A percentile compares a stretch with the other conserved stretches of the same genome.
phyloP scores from a whole-genome alignment of 208 protist species.

The Acanthamoeba castellanii region DNA sequence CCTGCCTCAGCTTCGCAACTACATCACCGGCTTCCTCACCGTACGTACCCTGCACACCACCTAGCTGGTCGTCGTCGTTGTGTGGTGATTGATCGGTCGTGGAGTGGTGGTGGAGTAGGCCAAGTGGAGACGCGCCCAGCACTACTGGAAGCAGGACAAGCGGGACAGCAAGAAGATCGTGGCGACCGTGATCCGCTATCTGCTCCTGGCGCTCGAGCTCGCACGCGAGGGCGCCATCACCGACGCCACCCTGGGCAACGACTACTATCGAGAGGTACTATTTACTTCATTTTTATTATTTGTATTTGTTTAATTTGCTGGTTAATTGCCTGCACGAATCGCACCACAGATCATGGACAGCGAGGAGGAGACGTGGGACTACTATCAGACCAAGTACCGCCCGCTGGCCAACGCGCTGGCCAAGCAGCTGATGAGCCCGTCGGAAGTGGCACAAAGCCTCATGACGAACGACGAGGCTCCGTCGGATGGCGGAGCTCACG shows the following conservation, averaged over 20 bases:
- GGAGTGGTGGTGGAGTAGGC: not conserved
- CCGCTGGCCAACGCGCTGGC: not conserved
- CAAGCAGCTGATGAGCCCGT: slow-evolving; percentile 7
- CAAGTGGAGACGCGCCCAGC: slow-evolving; percentile 46
- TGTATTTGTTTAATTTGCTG: not conserved
- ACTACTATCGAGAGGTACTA: slow-evolving; percentile 26
- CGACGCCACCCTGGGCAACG: slow-evolving; percentile 15
- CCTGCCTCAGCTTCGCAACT: slow-evolving; percentile 4
- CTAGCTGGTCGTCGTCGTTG: not conserved
- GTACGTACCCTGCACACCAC: not conserved
- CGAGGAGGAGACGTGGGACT: slow-evolving; percentile 18
- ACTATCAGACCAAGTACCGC: not conserved
- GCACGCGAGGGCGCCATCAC: not conserved
- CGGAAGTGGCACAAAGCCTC: not conserved
- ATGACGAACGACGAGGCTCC: not conserved
- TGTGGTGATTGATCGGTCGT: not conserved
- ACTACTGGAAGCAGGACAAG: slow-evolving; percentile 69
- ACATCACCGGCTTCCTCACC: slow-evolving; percentile 48
- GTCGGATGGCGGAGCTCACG: not conserved
- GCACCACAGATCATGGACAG: slow-evolving; percentile 7
- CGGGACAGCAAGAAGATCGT: slow-evolving; percentile 59
- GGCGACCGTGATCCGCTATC: not conserved
- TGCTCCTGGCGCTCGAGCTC: slow-evolving; percentile 33
- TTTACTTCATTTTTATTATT: too few species aligned
- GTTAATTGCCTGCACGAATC: not conserved